phyloP scores from a whole-genome alignment of 2,329 filamentous ascomycete genomes.

The Aspergillus terreus region DNA sequence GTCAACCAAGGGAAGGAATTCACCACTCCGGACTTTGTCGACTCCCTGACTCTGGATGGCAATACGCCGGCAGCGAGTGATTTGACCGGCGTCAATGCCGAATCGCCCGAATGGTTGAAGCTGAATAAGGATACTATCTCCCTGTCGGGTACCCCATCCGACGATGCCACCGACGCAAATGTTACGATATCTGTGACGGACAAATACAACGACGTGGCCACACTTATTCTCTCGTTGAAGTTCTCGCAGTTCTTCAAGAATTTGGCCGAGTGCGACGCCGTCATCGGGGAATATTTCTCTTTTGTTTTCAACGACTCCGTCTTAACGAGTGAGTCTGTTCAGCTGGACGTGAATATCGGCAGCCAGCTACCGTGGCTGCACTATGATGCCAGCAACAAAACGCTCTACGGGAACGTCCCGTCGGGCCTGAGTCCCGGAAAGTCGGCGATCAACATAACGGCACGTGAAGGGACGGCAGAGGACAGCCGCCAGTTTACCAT shows the following conservation, averaged over 20 bases:
- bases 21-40: conserved; percentile 50
- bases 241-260: conserved; percentile 43
- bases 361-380: conserved; percentile 45
- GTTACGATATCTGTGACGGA: conserved; percentile 61
- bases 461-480: conserved; percentile 33
- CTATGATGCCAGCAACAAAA: conserved; percentile 44
- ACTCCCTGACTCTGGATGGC: conserved; percentile 58
- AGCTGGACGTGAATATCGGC: conserved; percentile 44
- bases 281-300: conserved; percentile 47
- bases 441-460: conserved; percentile 43
- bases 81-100: conserved; percentile 50
- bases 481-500: conserved; percentile 47
- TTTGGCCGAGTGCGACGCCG: conserved; percentile 46
- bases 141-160: conserved; percentile 62
- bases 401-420: conserved; percentile 50
- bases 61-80: conserved; percentile 47
- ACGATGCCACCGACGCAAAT: conserved; percentile 56
- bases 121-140: conserved; percentile 61
- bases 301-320: conserved; percentile 46
- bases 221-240: conserved; percentile 51
- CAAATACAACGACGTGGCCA: conserved; percentile 56
- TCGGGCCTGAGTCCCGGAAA: conserved; percentile 33
- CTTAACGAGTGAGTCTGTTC: conserved; percentile 38
- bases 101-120: conserved; percentile 65
- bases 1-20: conserved; percentile 53